phyloP scores from a whole-genome alignment of 768 basidiomycete species.

The Naematelia encephala region DNA sequence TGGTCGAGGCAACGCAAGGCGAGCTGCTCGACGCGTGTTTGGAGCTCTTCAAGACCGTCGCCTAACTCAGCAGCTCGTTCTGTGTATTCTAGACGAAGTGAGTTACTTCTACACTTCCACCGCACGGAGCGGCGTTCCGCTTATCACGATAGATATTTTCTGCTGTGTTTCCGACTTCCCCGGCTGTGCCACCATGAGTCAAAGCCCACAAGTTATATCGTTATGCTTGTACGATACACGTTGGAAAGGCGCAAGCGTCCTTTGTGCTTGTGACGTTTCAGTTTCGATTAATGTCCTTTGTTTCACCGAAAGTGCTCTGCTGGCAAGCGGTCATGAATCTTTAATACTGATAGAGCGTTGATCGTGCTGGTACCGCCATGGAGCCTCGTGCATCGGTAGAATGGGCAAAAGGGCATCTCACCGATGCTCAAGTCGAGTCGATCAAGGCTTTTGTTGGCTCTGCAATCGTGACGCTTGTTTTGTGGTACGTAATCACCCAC shows the following conservation, averaged over 20 bases:
- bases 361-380: background rate
- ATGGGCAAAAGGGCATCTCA: background rate
- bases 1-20: slow-evolving; percentile 88
- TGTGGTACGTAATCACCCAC: background rate
- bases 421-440: background rate
- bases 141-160: slow-evolving; percentile 21
- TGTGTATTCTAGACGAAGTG: slow-evolving; percentile 88
- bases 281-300: no score
- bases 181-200: background rate
- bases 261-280: background rate
- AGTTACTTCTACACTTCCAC: slow-evolving; percentile 4
- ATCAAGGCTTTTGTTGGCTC: background rate
- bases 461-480: background rate
- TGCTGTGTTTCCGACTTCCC: slow-evolving; percentile 19
- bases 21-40: slow-evolving; percentile 88
- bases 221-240: background rate
- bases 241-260: background rate
- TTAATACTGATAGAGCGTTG: background rate
- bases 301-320: background rate
- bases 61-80: slow-evolving; percentile 88
- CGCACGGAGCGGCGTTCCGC: background rate
- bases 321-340: background rate
- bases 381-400: background rate
- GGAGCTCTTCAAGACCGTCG: slow-evolving; percentile 88
- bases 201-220: background rate